Evolutionary conservation across 139 green algal species (phyloP), one percentile per base, ranked within the genome.

Genomic region (Ulvella scutata): DNA sequence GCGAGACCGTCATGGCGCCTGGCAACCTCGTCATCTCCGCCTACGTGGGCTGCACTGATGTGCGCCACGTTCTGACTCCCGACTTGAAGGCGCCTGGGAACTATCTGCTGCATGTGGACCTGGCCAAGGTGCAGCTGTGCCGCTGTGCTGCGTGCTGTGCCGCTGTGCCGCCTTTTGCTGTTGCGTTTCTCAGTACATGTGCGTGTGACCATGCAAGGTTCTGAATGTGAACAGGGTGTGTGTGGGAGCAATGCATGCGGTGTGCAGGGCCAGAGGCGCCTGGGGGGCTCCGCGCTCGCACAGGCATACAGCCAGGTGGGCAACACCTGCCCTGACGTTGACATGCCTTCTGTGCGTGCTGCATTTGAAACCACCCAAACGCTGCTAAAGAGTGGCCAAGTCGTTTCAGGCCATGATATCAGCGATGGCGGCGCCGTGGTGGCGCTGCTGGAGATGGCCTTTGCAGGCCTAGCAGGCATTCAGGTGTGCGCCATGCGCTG

Each of bases 11-110:
- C 34, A 98, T 95, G 88, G 89, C 91, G 1, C 94, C 94, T 1
- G 94, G 94, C 61, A 97, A 97, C 82, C 85, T 98, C 34, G 94
- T 99, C 3, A 87, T 99, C 35, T 92, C 82, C 40, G 82, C 89
- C 20, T 99, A 99, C 76, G 94, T 96, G 29, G 87, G 85, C 76
- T 97, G 92, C 87, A 90, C 95, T 2, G 95, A 99, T 81, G 89
- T 99, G 75, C 98, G 95, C 0, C 83, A 94, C 80, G 85, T 82
- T 21, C n/a, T 67, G 9, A 67, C 51, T 6, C 51, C 51, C n/a
- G 51, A 67, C 51, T 7, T 29, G 13, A 67, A 67, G 2, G 51
- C 51, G n/a, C 9, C 51, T 26, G 51, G 51, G 9, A 67, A 23
- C 51, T 67, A 67, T 26, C 51, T 67, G 13, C 51, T 67, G n/a